Evolutionary conservation across 768 basidiomycete species (phyloP).

Genomic region (Collybia mongolica): DNA sequence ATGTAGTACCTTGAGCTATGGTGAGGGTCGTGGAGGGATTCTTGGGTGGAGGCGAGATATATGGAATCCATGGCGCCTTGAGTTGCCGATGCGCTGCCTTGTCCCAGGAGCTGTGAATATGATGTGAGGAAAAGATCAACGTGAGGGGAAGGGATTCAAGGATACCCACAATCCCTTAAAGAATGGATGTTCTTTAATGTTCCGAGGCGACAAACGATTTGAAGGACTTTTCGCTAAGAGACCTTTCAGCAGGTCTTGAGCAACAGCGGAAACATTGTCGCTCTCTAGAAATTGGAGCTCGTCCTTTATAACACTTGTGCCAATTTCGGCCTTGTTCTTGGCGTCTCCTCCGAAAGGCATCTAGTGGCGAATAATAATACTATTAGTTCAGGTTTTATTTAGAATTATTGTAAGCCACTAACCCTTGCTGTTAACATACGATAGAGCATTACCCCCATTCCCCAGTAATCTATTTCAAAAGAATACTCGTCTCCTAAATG

Average conservation of each 20-base stretch:
- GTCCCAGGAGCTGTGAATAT: neutral
- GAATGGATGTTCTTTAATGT: constrained; percentile 1
- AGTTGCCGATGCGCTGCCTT: neutral
- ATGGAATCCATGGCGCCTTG: neutral
- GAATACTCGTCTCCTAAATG: constrained; percentile 2
- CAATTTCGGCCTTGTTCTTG: neutral
- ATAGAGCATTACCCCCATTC: neutral
- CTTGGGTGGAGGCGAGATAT: constrained; percentile 1
- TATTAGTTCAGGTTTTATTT: neutral
- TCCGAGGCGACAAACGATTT: neutral
- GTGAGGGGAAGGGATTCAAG: neutral
- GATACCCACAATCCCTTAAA: neutral
- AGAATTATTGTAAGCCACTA: neutral
- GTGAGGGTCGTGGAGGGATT: neutral
- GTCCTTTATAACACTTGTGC: neutral
- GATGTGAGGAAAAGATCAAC: neutral
- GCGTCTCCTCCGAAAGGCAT: constrained; percentile 2
- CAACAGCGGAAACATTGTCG: neutral
- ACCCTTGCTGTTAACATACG: constrained; percentile 6
- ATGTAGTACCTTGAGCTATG: neutral
- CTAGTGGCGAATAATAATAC: neutral
- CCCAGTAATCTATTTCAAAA: constrained; percentile 4
- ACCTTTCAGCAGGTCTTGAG: neutral
- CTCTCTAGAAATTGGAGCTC: neutral
- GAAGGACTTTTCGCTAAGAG: neutral